These are phyloP conservation scores for Nitzschia putrida DNA, from an alignment of 108 stramenopile genomes.

Conservation along the genomic window DNA sequence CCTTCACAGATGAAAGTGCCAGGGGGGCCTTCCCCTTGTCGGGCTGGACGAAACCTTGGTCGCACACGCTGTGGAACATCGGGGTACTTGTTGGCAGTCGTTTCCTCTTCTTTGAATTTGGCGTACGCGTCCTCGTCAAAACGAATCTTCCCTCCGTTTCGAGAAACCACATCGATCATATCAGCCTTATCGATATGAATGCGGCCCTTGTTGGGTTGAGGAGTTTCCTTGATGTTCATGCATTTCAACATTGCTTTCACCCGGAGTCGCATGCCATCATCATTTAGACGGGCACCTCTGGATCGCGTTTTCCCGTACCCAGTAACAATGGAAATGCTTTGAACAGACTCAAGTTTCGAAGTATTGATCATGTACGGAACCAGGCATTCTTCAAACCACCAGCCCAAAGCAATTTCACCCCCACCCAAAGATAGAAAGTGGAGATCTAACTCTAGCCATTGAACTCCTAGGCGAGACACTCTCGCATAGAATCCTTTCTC, in stretches of 20 bases:
- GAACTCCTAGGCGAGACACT: constrained; percentile 76
- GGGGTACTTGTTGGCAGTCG: constrained; percentile 53
- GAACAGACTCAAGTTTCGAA: constrained; percentile 69
- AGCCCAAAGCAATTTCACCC: constrained; percentile 81
- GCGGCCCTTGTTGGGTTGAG: constrained; percentile 80
- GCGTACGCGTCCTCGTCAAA: constrained; percentile 75
- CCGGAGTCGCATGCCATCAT: constrained; percentile 84
- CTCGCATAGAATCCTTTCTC: constrained; percentile 81
- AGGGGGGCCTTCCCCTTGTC: constrained; percentile 38
- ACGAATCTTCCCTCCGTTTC: constrained; percentile 69
- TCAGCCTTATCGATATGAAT: constrained; percentile 76
- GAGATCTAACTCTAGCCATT: constrained; percentile 86
- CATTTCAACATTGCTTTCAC: constrained; percentile 81
- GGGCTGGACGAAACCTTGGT: constrained; percentile 56
- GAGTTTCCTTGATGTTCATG: constrained; percentile 75
- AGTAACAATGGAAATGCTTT: constrained; percentile 85
- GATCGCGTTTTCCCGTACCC: constrained; percentile 87
- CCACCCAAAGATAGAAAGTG: constrained; percentile 86
- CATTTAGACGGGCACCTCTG: constrained; percentile 72
- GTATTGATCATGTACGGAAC: constrained; percentile 74
- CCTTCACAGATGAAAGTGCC: constrained; percentile 51
- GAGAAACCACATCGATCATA: constrained; percentile 59
- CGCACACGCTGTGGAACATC: constrained; percentile 75
- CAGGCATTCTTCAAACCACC: constrained; percentile 89
- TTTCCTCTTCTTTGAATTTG: constrained; percentile 51